Percentiles rank a stretch among this genome's conserved stretches.
phyloP scores from a whole-genome alignment of 2,329 filamentous ascomycete genomes.

The Colletotrichum musicola region DNA sequence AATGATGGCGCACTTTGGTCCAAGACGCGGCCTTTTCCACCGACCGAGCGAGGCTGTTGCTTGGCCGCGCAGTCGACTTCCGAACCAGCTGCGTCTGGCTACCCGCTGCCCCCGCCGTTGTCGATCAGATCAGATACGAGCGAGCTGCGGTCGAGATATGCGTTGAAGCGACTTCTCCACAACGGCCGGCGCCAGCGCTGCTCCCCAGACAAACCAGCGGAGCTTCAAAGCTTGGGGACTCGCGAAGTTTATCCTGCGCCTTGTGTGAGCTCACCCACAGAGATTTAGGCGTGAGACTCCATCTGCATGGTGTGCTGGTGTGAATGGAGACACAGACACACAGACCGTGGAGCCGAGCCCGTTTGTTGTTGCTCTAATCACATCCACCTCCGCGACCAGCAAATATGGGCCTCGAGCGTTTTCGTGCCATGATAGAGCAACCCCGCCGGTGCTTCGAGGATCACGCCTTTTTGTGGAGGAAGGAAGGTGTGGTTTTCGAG shows the following conservation, averaged over 20 bases:
- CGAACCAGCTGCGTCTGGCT: constrained; percentile 1
- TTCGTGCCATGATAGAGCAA: background rate
- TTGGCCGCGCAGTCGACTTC: constrained; percentile 3
- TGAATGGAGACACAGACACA: background rate
- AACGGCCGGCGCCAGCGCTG: background rate
- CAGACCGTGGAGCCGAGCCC: constrained; percentile 5
- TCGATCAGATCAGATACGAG: constrained; percentile 11
- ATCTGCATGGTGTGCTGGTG: background rate
- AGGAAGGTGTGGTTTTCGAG: background rate
- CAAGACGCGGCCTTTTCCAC: constrained; percentile 8
- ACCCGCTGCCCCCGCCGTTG: background rate
- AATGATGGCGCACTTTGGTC: background rate
- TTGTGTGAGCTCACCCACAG: background rate
- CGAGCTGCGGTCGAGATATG: background rate
- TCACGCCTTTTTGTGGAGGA: constrained; percentile 11
- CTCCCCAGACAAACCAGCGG: constrained; percentile 15
- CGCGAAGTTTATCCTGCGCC: background rate
- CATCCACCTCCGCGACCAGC: constrained; percentile 22
- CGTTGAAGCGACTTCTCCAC: constrained; percentile 4
- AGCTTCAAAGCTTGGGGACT: background rate
- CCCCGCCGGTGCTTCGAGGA: constrained; percentile 1
- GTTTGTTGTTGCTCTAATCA: background rate
- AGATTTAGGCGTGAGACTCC: background rate
- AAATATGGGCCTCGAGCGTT: constrained; percentile 6
- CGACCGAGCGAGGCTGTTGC: constrained; percentile 11